Percentiles rank a stretch among this genome's conserved stretches.
phyloP scores from a whole-genome alignment of 1,284 basidiomycete species.

The Apiotrichum akiyoshidainum region DNA sequence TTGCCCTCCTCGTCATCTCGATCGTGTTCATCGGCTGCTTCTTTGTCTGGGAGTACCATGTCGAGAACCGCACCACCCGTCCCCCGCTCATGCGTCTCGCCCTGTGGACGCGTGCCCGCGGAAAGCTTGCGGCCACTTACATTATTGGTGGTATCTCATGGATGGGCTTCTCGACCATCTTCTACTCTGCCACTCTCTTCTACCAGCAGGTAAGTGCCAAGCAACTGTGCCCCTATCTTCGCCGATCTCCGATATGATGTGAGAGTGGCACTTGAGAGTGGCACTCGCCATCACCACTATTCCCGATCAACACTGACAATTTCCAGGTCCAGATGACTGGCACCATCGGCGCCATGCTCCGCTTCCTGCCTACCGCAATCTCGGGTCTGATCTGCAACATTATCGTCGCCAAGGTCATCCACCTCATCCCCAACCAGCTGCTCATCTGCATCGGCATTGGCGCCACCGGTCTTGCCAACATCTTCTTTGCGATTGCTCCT shows the following conservation, averaged over 20 bases:
- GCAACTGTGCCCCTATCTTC: background rate
- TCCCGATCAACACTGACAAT: background rate
- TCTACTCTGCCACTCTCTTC: conserved; percentile 44
- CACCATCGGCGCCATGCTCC: conserved; percentile 65
- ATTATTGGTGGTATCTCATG: conserved; percentile 67
- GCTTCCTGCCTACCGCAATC: conserved; percentile 72
- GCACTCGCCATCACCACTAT: background rate
- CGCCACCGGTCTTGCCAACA: conserved; percentile 57
- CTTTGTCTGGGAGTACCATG: conserved; percentile 65
- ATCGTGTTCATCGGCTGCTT: conserved; percentile 61
- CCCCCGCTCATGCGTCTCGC: conserved; percentile 69
- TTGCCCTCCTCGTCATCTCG: conserved; percentile 62
- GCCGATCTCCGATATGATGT: background rate
- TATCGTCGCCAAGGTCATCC: conserved; percentile 47
- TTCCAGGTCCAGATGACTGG: conserved; percentile 33
- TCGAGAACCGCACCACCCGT: conserved; percentile 51
- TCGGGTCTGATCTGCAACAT: conserved; percentile 66
- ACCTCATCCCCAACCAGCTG: conserved; percentile 35
- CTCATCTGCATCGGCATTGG: conserved; percentile 62
- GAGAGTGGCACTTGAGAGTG: too few relatives aligned
- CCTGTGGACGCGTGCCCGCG: conserved; percentile 66
- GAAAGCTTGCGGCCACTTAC: conserved; percentile 64
- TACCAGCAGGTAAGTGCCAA: conserved; percentile 26
- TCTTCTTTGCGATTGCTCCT: conserved; percentile 70
- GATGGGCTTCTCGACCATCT: conserved; percentile 57